These are phyloP conservation scores for Xylaria sp. DNA, from an alignment of 2,329 filamentous ascomycete genomes.

Conservation along the genomic window DNA sequence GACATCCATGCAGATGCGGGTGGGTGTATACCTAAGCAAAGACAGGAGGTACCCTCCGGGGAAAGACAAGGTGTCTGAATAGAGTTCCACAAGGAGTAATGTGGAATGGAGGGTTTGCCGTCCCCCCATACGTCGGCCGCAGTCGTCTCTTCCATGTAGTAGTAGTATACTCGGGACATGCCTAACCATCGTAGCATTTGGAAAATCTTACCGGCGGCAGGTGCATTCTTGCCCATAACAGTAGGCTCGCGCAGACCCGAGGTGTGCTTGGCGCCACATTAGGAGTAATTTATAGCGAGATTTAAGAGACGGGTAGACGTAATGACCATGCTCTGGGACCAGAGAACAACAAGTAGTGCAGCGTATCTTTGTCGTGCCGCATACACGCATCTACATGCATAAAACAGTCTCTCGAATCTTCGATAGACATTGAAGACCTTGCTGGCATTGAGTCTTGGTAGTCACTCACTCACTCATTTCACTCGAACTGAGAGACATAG, in stretches of 20 bases:
- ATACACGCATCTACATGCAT: slow-evolving; percentile 3
- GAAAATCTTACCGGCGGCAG: slow-evolving; percentile 21
- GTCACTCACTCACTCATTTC: slow-evolving; percentile 14
- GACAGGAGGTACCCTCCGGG: slow-evolving; percentile 8
- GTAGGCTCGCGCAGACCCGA: slow-evolving; percentile 7
- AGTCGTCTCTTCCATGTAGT: slow-evolving; percentile 14
- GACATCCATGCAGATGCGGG: slow-evolving; percentile 12
- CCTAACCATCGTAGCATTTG: not conserved
- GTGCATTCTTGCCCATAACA: slow-evolving; percentile 21
- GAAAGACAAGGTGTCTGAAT: slow-evolving; percentile 15
- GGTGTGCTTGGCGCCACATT: slow-evolving; percentile 14
- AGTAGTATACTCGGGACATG: slow-evolving; percentile 2
- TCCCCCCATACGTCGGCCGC: slow-evolving; percentile 11
- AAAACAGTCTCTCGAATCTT: not conserved
- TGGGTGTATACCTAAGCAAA: slow-evolving; percentile 16
- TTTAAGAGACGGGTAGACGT: slow-evolving; percentile 9
- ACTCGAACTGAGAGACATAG: slow-evolving; percentile 6
- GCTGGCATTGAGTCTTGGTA: not conserved
- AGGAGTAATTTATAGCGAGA: slow-evolving; percentile 18
- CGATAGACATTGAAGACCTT: not conserved
- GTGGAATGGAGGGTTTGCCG: slow-evolving; percentile 24
- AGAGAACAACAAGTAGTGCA: slow-evolving; percentile 14
- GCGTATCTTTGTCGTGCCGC: slow-evolving; percentile 13
- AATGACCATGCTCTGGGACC: slow-evolving; percentile 11
- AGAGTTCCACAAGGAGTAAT: slow-evolving; percentile 19